Base-by-base conservation (phyloP, 2,329 filamentous ascomycete genomes). In the Fusarium scirpi region DNA sequence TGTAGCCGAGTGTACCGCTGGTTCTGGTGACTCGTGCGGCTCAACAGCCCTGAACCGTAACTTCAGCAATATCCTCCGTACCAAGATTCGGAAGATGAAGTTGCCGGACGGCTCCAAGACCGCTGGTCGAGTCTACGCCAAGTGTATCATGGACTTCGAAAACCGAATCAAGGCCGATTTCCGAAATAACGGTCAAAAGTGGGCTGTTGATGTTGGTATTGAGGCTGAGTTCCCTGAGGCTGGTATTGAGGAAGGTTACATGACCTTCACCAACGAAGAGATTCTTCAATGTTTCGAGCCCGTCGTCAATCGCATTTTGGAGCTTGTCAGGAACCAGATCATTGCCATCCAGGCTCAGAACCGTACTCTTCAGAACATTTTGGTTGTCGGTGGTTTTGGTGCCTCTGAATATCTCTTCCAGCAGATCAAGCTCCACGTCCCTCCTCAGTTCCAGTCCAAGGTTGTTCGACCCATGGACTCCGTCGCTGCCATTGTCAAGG, bases 61-160 rank as follows among this genome's bases (percentile, higher is more conserved):
- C 81, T 99, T 98, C 79, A 97, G 94, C 84, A 98, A 98, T 82
- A 98, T 99, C 73, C 85, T 98, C 53, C 92, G 96, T 57, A 97
- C 95, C 67, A 98, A 98, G 86, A 98, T 99, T 76, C 89, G 95
- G 74, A 98, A 98, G 86, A 98, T 98, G 96, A 98, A 98, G 83
- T 86, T 99, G 47, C 94, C 96, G 2, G 95, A 98, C 78, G 95
- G 94, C 48, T 98, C 95, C 74, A 97, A 95, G 83, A 98, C 94
- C 5, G 95, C 96, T n/a, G 95, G 95, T 45, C 94, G 95, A 81
- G 96, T 99, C 58, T 98, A 98, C 81, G 95, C 95, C 73, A 98
- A 98, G 85, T 98, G 95, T 81, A 98, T 99, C 82, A 98, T 98
- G 95, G 96, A 99, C 82, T 99, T 99, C 77, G 96, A 99, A 85